These are phyloP conservation scores for Cladosporium cucumerinum DNA, from an alignment of 2,329 filamentous ascomycete genomes.

Conservation along the genomic window DNA sequence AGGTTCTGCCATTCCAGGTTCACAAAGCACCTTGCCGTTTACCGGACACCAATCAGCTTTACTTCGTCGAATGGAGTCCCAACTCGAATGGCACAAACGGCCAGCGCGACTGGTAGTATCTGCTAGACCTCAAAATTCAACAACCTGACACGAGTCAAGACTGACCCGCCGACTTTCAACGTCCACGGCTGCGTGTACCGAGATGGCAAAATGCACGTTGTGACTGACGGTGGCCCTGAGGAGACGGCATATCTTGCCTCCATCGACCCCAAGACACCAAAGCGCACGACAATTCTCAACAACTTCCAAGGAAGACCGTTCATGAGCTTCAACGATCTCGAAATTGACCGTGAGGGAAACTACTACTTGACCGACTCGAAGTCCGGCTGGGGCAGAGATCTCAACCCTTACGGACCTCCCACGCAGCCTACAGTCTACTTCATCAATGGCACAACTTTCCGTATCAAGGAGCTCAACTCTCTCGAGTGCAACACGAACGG, in stretches of 20 bases:
- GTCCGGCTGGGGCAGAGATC: constrained; percentile 24
- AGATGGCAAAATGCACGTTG: constrained; percentile 25
- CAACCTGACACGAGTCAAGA: constrained; percentile 18
- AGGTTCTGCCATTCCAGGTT: constrained; percentile 23
- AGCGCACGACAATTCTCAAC: constrained; percentile 46
- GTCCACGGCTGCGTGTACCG: constrained; percentile 29
- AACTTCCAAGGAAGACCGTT: constrained; percentile 60
- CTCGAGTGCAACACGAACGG: constrained; percentile 26
- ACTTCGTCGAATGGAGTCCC: constrained; percentile 18
- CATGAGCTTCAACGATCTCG: constrained; percentile 58
- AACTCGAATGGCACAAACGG: background rate
- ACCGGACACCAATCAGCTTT: constrained; percentile 27
- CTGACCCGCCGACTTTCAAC: constrained; percentile 23
- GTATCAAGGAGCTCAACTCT: constrained; percentile 11
- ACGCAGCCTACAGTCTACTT: constrained; percentile 15
- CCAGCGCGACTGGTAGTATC: constrained; percentile 17
- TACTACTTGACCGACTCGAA: constrained; percentile 32
- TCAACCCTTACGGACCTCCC: constrained; percentile 15
- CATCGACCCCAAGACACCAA: constrained; percentile 19
- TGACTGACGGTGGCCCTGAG: constrained; percentile 25
- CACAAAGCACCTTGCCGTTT: constrained; percentile 31
- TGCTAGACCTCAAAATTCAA: constrained; percentile 13
- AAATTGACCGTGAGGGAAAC: constrained; percentile 45
- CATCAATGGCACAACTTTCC: constrained; percentile 7
- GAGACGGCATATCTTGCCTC: constrained; percentile 24